phyloP scores from a whole-genome alignment of 768 basidiomycete species.

The Russula olivacea region DNA sequence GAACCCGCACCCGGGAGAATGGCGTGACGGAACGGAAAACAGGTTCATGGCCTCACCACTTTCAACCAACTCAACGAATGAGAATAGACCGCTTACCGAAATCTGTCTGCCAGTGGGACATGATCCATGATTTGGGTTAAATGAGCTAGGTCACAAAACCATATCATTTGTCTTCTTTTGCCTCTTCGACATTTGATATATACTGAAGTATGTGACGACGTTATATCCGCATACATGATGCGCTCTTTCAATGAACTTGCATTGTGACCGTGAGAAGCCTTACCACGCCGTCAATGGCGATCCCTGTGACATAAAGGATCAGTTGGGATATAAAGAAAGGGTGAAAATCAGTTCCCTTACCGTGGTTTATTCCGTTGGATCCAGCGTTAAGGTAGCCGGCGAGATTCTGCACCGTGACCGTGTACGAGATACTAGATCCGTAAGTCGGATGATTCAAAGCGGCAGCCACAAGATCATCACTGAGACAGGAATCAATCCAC shows the following conservation, averaged over 20 bases:
- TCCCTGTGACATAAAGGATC: slow-evolving; percentile 39
- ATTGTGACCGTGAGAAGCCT: slow-evolving; percentile 48
- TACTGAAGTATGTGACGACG: neutral
- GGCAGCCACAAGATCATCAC: slow-evolving; percentile 36
- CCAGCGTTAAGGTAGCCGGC: slow-evolving; percentile 50
- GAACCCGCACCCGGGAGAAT: too few species aligned
- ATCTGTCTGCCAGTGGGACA: too few species aligned
- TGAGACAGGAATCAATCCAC: slow-evolving; percentile 17
- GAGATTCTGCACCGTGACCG: slow-evolving; percentile 39
- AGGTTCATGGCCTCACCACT: too few species aligned
- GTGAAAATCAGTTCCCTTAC: slow-evolving; percentile 24
- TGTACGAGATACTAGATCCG: slow-evolving; percentile 40
- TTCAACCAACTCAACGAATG: too few species aligned
- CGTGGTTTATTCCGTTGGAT: slow-evolving; percentile 41
- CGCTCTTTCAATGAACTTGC: slow-evolving; percentile 23
- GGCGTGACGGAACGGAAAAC: too few species aligned
- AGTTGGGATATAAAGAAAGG: neutral
- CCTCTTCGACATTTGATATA: too few species aligned
- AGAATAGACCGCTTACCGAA: too few species aligned
- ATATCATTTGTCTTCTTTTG: too few species aligned
- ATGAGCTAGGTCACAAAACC: too few species aligned
- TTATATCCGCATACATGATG: neutral
- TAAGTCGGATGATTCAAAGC: slow-evolving; percentile 39
- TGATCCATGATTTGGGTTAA: too few species aligned
- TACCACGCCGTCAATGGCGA: slow-evolving; percentile 54